Percentiles rank a stretch among this genome's conserved stretches.
These are phyloP conservation scores for Berberis thunbergii DNA, from an alignment of 164 flowering plant genomes.

Conservation along the genomic window DNA sequence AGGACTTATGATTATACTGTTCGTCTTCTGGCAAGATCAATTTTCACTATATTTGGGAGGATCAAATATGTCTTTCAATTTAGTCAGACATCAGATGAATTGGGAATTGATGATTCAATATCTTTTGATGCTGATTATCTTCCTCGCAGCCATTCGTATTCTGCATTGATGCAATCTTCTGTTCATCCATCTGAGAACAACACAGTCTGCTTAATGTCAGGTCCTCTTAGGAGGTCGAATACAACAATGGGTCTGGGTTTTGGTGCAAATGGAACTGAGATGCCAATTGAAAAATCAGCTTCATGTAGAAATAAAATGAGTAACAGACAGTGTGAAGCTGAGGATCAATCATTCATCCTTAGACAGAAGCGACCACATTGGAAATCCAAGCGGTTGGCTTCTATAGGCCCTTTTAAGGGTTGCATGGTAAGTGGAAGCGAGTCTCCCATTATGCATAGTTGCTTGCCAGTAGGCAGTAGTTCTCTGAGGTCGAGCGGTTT, in stretches of 20 bases:
- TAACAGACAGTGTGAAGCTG: slow-evolving; percentile 25
- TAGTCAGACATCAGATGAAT: slow-evolving; percentile 15
- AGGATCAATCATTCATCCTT: slow-evolving; percentile 11
- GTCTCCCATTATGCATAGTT: slow-evolving; percentile 22
- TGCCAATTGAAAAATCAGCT: slow-evolving; percentile 29
- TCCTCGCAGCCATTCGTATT: slow-evolving; percentile 49
- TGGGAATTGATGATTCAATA: slow-evolving; percentile 14
- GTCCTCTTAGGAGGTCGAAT: slow-evolving; percentile 33
- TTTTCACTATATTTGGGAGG: slow-evolving; percentile 55
- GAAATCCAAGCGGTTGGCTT: slow-evolving; percentile 25
- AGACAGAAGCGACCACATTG: slow-evolving; percentile 16
- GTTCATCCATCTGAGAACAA: slow-evolving; percentile 49
- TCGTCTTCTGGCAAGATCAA: slow-evolving; percentile 57
- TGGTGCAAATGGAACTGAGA: slow-evolving; percentile 21
- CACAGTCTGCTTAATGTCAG: slow-evolving; percentile 47
- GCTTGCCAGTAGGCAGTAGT: slow-evolving; percentile 12
- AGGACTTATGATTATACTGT: slow-evolving; percentile 57
- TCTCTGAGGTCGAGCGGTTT: slow-evolving; percentile 19
- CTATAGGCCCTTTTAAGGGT: slow-evolving; percentile 52
- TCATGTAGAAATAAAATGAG: slow-evolving; percentile 19
- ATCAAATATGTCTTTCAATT: slow-evolving; percentile 69
- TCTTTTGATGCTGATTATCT: slow-evolving; percentile 24
- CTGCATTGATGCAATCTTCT: slow-evolving; percentile 38
- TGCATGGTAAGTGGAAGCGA: slow-evolving; percentile 30
- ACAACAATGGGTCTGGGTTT: slow-evolving; percentile 41